phyloP scores from a whole-genome alignment of 2,329 filamentous ascomycete species.

The Lasiodiplodia gonubiensis region DNA sequence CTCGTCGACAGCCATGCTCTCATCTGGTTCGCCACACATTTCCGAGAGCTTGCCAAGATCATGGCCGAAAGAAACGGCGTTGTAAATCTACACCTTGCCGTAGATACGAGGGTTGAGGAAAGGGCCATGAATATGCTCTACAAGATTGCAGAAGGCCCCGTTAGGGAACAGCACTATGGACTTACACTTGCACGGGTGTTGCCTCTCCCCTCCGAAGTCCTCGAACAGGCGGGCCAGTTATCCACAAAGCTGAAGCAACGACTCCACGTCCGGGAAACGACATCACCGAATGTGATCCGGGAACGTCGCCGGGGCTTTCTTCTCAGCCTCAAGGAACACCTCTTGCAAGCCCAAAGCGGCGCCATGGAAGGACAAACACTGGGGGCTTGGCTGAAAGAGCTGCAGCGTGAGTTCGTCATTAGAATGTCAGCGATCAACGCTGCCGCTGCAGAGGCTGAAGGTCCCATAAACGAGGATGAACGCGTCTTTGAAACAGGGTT shows the following conservation, averaged over 20 bases:
- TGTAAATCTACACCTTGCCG: slow-evolving; percentile 79
- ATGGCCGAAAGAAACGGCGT: slow-evolving; percentile 78
- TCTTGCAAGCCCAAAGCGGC: slow-evolving; percentile 70
- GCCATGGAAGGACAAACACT: slow-evolving; percentile 69
- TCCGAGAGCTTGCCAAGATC: slow-evolving; percentile 78
- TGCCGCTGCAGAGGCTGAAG: slow-evolving; percentile 37
- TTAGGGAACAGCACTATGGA: slow-evolving; percentile 78
- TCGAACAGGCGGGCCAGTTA: slow-evolving; percentile 71
- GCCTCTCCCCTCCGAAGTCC: slow-evolving; percentile 70
- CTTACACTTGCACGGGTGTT: slow-evolving; percentile 78
- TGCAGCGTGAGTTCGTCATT: slow-evolving; percentile 76
- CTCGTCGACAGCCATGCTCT: slow-evolving; percentile 76
- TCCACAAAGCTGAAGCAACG: slow-evolving; percentile 66
- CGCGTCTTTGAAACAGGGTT: background rate
- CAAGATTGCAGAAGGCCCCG: slow-evolving; percentile 74
- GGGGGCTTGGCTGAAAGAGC: slow-evolving; percentile 64
- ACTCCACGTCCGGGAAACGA: slow-evolving; percentile 63
- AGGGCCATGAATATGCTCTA: slow-evolving; percentile 86
- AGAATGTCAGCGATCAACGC: slow-evolving; percentile 72
- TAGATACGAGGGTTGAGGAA: slow-evolving; percentile 63
- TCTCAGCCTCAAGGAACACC: slow-evolving; percentile 72
- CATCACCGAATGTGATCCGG: slow-evolving; percentile 63
- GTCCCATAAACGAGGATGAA: slow-evolving; percentile 6
- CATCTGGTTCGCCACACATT: slow-evolving; percentile 95
- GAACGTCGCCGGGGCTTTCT: slow-evolving; percentile 74